Conservation (phyloP, 2,329 filamentous ascomycete genomes). For the Fusarium cicatricum region DNA sequence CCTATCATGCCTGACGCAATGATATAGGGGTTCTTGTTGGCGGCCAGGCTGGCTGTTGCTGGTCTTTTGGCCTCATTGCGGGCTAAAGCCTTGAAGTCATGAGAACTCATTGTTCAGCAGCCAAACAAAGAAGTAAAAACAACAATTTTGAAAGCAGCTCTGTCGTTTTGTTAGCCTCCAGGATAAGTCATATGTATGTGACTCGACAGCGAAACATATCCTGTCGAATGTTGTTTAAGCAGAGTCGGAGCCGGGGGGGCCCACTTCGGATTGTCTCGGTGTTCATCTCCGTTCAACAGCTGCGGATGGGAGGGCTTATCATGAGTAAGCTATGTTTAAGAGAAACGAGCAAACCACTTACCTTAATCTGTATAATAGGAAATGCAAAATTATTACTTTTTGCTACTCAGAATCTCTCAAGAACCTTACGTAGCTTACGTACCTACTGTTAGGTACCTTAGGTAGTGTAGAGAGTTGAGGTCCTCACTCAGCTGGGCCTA, state of each 20-base stretch:
- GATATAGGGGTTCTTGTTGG: slow-evolving; percentile 19
- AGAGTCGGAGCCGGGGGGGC: not conserved
- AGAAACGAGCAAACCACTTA: too few species aligned
- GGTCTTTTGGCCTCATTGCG: not conserved
- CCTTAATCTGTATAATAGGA: too few species aligned
- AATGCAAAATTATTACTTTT: too few species aligned
- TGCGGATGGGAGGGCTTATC: not conserved
- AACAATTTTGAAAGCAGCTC: too few species aligned
- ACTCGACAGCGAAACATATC: not conserved
- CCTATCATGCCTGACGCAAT: slow-evolving; percentile 22
- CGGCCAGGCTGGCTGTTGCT: not conserved
- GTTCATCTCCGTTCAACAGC: not conserved
- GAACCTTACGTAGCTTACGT: too few species aligned
- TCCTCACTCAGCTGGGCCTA: too few species aligned
- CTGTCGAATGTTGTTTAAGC: not conserved
- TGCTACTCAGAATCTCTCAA: too few species aligned
- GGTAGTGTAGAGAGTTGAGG: too few species aligned
- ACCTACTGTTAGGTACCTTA: too few species aligned
- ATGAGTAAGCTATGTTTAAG: not conserved
- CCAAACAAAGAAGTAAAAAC: not conserved
- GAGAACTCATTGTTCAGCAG: slow-evolving; percentile 2
- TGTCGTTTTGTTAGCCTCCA: too few species aligned
- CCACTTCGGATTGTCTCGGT: slow-evolving; percentile 4
- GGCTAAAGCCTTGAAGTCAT: not conserved
- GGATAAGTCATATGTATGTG: not conserved